Percentiles rank a stretch among this genome's conserved stretches.
Conservation (phyloP, 352 stramenopile species). For the Pythium brassicae region DNA sequence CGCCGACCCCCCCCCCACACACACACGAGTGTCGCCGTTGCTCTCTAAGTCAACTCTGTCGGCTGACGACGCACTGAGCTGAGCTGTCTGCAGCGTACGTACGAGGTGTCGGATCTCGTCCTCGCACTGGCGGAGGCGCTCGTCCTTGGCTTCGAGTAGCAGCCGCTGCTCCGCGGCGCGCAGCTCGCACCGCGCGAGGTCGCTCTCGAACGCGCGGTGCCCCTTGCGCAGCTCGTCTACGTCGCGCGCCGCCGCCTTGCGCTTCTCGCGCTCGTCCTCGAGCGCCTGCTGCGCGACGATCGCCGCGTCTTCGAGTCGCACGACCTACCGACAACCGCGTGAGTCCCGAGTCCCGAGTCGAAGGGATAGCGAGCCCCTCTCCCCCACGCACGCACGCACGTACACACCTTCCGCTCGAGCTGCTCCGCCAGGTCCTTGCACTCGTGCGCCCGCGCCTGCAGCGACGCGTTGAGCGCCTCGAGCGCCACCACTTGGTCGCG, state of each 20-base stretch:
- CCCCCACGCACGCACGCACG: not conserved
- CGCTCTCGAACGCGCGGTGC: constrained; percentile 60
- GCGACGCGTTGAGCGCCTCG: constrained; percentile 52
- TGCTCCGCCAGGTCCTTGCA: constrained; percentile 59
- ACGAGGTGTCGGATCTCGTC: constrained; percentile 71
- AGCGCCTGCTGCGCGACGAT: constrained; percentile 38
- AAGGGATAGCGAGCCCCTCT: too few species aligned
- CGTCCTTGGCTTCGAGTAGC: constrained; percentile 53
- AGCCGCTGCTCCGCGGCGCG: constrained; percentile 55
- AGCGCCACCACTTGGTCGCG: constrained; percentile 45
- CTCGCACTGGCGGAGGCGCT: constrained; percentile 57
- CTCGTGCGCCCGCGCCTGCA: constrained; percentile 56
- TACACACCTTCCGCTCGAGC: constrained; percentile 56
- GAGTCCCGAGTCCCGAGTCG: too few species aligned
- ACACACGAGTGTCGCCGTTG: not conserved
- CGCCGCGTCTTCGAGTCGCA: constrained; percentile 45
- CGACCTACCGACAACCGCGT: constrained; percentile 25
- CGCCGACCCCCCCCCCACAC: not conserved
- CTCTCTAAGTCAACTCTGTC: not conserved
- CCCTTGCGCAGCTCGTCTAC: constrained; percentile 65
- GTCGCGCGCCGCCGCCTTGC: constrained; percentile 33
- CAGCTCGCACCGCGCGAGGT: constrained; percentile 59
- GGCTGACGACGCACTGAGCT: not conserved
- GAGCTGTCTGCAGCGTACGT: too few species aligned
- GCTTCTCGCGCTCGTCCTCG: constrained; percentile 63